Evolutionary conservation across 305 asterid species (phyloP), one percentile per base, ranked within the genome.

Genomic region (Solanum hybrid): DNA sequence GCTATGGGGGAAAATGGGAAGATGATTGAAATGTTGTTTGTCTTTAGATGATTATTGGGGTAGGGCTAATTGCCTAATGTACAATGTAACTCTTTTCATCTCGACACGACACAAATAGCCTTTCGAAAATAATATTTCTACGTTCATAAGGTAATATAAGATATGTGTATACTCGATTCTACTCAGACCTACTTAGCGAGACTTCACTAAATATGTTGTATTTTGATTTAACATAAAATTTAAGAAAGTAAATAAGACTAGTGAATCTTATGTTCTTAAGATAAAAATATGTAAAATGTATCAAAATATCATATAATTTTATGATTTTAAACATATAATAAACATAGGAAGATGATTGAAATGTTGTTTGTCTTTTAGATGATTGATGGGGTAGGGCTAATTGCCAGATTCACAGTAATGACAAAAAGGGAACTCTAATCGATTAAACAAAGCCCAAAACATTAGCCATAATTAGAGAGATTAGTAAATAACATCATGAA

Each of bases 11-110:
- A 8, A 4, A 34, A 18, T 69, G 76, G 29, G 87, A 83, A 46
- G 89, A 37, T 87, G 86, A 40, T 57, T 37, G 89, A 89, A 35
- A 82, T 81, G 77, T 35, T 64, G 88, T 90, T 87, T 28, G 91
- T 90, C 92, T 39, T 81, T 89, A 79, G 74, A 83, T 83, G 73
- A 46, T 83, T 64, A 74, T 26, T 73, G 5, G 36, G n/a, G 77
- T 22, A 35, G 80, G 71, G 71, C 7, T 57, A 77, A 5, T 77
- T 9, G 46, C 1, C 46, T 11, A 35, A 35, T 24, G 33, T 64
- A 11, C 67, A 4, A 11, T 5, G 4, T 37, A 77, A 33, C 34
- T 33, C 34, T 33, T 33, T 33, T 33, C 34, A 33, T 33, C 11
- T 39, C 0, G 64, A 51, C 22, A 14, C 16, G 9, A 16, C 61